Evolutionary conservation across 139 green algal species (phyloP), one percentile per base, ranked within the genome.

Genomic region (Gonium pectorale): DNA sequence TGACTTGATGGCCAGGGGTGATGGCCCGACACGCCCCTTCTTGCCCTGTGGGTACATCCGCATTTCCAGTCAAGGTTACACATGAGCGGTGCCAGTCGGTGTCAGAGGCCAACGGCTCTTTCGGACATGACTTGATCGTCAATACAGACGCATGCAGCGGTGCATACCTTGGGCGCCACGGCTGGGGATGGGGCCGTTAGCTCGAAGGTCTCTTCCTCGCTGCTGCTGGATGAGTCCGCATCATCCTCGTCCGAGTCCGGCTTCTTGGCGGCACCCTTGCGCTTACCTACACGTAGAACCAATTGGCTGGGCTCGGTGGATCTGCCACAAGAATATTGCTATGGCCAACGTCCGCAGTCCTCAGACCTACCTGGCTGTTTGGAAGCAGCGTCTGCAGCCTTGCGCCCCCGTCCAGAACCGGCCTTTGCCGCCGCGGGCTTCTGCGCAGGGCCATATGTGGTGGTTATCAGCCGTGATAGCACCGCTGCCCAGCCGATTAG

Each of bases 171-270:
- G 43, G 82, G 88, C 33, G 88, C 85, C 41, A 92, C 70, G 22
- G 90, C 91, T 21, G 86, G 87, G 22, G 88, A 91, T 19, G 89
- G 88, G 2, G 89, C 89, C 2, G 92, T 86, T 40, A 93, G 70
- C 64, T 94, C 90, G 33, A 82, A 92, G 8, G 86, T 67, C 64
- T 88, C 78, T 35, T 91, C 86, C 5, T 93, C 70, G 63, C 89
- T 83, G 68, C 69, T 59, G 64, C 37, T 71, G 62, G 33, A 67
- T 40, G 63, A 38, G 27, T 22, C 31, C 24, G 29, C 27, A 13
- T 54, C 66, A 13, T 73, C 52, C 35, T 80, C 43, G 44, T 88
- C 87, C 33, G 59, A 63, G 19, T 79, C 56, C 38, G 43, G 29
- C 60, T 64, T 64, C 46, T 66, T 67, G 33, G 75, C 44, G 7